These are phyloP conservation scores for Crepidotus variabilis DNA, from an alignment of 768 basidiomycete genomes.

Conservation along the genomic window DNA sequence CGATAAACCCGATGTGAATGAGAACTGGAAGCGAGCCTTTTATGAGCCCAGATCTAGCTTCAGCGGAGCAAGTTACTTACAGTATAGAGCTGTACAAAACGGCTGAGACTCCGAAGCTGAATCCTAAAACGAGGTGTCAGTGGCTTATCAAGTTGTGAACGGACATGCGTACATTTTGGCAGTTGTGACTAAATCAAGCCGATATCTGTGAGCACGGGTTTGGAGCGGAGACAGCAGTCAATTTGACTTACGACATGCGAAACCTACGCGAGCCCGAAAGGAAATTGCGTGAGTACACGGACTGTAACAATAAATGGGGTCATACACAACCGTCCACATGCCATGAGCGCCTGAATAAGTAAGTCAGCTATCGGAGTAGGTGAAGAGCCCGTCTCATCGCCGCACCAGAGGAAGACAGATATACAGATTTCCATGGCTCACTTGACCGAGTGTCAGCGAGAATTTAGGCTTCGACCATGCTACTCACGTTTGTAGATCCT, in stretches of 20 bases:
- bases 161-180: neutral
- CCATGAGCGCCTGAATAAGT: conserved; percentile 22
- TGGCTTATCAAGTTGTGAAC: conserved; percentile 21
- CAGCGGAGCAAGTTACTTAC: conserved; percentile 9
- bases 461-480: neutral
- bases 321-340: conserved; percentile 26
- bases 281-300: neutral
- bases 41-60: neutral
- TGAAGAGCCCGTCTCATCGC: neutral
- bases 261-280: conserved; percentile 11
- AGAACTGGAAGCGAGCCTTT: conserved; percentile 7
- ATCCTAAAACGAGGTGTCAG: conserved; percentile 24
- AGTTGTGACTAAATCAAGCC: no score
- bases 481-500: conserved; percentile 38
- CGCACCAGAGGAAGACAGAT: conserved; percentile 32
- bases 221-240: neutral
- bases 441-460: conserved; percentile 16
- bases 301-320: neutral
- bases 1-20: conserved; percentile 46
- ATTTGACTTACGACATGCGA: conserved; percentile 21
- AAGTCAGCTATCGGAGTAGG: neutral
- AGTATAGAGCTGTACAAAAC: conserved; percentile 16
- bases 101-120: conserved; percentile 23
- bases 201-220: neutral
- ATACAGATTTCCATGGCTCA: conserved; percentile 29